These are phyloP conservation scores for Hypocrella siamensis DNA, from an alignment of 2,329 filamentous ascomycete genomes.

Conservation along the genomic window DNA sequence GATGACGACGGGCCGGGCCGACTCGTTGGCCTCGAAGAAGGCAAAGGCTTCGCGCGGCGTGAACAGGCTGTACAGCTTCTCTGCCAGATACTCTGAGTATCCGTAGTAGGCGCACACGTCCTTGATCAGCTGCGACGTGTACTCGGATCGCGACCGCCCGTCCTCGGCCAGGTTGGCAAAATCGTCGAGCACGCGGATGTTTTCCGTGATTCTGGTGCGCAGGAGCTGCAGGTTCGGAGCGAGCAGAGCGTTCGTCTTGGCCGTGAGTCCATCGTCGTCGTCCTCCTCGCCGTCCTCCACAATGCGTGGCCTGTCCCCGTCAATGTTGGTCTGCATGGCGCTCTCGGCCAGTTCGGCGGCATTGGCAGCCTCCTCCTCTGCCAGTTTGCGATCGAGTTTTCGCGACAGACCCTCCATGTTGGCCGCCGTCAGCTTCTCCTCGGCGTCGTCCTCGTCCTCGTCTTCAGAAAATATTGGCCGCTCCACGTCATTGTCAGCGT, in stretches of 20 bases:
- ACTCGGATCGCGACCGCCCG: constrained; percentile 72
- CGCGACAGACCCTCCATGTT: constrained; percentile 88
- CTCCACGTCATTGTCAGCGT: constrained; percentile 36
- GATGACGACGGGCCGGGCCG: constrained; percentile 82
- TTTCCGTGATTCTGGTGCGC: constrained; percentile 80
- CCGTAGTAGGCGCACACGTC: constrained; percentile 96
- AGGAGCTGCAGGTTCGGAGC: constrained; percentile 84
- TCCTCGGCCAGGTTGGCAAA: constrained; percentile 70
- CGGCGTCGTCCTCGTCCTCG: constrained; percentile 72
- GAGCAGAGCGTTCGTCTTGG: constrained; percentile 47
- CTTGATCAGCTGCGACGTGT: constrained; percentile 70
- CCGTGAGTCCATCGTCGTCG: constrained; percentile 42
- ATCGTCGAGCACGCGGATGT: constrained; percentile 78
- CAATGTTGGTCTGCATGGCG: constrained; percentile 86
- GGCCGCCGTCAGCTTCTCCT: constrained; percentile 83
- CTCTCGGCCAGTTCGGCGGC: constrained; percentile 74
- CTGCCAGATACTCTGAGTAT: constrained; percentile 85
- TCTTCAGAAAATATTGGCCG: constrained; percentile 83
- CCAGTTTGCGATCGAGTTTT: constrained; percentile 64
- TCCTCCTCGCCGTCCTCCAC: constrained; percentile 35
- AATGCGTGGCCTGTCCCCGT: constrained; percentile 54
- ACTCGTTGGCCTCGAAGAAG: constrained; percentile 98
- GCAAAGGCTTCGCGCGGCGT: constrained; percentile 86
- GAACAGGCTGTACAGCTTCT: constrained; percentile 90
- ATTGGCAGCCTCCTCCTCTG: constrained; percentile 67